A percentile compares a stretch with the other conserved stretches of the same genome.
These are phyloP conservation scores for Excoecaria cochinchinensis DNA, from an alignment of 345 rosid species.

Conservation along the genomic window DNA sequence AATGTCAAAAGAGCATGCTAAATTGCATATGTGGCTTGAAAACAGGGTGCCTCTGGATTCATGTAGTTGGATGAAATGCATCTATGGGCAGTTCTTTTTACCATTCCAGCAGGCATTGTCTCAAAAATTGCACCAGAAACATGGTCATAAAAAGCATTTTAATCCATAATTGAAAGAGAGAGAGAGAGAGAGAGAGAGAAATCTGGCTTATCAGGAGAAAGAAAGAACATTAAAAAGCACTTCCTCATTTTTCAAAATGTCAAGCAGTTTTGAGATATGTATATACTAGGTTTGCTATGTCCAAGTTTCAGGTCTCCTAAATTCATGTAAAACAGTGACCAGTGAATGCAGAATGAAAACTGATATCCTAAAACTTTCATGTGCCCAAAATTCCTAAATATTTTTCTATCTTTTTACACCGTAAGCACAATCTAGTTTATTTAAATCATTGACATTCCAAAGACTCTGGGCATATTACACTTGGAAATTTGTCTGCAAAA, in stretches of 20 bases:
- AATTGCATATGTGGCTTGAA: not conserved
- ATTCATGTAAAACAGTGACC: not conserved
- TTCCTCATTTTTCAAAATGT: not conserved
- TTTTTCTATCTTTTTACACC: slow-evolving; percentile 1
- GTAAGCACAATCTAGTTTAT: slow-evolving; percentile 3
- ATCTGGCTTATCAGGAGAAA: not conserved
- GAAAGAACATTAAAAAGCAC: not conserved
- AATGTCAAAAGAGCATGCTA: not conserved
- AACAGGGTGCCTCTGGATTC: not conserved
- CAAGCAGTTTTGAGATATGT: not conserved
- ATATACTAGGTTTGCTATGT: not conserved
- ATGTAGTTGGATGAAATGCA: not conserved
- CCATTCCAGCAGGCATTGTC: not conserved
- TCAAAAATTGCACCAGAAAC: not conserved
- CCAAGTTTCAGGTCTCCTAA: not conserved
- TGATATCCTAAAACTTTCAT: not conserved
- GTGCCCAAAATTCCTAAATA: slow-evolving; percentile 1
- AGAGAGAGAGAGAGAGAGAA: no score
- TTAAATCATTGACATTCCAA: not conserved
- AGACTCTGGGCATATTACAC: not conserved
- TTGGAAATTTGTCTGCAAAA: not conserved
- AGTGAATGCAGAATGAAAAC: not conserved
- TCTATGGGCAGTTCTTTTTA: not conserved
- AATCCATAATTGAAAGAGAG: not conserved
- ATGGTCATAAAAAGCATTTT: not conserved